Base-by-base conservation (phyloP, 768 basidiomycete genomes). In the Baorangia bicolor region DNA sequence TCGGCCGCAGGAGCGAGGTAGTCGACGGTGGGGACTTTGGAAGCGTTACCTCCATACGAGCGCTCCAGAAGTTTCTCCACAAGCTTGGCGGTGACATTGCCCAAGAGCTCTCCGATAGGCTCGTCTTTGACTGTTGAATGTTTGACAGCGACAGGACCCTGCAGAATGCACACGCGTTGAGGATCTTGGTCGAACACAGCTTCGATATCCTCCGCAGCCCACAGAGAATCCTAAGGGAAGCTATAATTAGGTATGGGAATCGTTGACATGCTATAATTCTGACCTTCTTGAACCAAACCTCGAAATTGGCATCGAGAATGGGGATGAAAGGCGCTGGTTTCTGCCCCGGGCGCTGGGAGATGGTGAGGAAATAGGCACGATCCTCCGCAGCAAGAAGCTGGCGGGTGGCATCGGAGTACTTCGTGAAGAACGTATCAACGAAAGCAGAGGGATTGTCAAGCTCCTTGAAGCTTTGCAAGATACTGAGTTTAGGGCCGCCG, bases 221-320 rank as follows among this genome's bases (percentile, higher is more conserved):
- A 98, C 12, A 98, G 84, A 8, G 96, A 98, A 71, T 98, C 96
- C 91, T 93, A 62, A 21, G 48, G 4, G 18, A 13, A 59, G 12
- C 21, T 30, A 52, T 25, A 23, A 50, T 70, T 27, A 62, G 57
- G 58, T 47, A 40, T 12, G 34, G 54, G 10, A 25, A 49, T 45
- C 5, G 23, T 48, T 42, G 21, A 46, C 20, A 53, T 44, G 10
- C 5, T 20, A 14, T 6, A 30, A 34, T 40, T 59, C 79, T 38
- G 57, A 90, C 92, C 88, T 99, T 99, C 83, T 99, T 98, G 79
- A 99, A 98, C 97, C 97, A 99, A 49, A 98, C 94, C 70, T 95
- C 93, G 68, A 98, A 98, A 62, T 75, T 86, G 21, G 87, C 85
- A 69, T 98, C 95, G 49, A 98, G 83, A 30, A 99, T 87, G 5